phyloP scores from a whole-genome alignment of 139 green algal species.

The Monoraphidium neglectum region DNA sequence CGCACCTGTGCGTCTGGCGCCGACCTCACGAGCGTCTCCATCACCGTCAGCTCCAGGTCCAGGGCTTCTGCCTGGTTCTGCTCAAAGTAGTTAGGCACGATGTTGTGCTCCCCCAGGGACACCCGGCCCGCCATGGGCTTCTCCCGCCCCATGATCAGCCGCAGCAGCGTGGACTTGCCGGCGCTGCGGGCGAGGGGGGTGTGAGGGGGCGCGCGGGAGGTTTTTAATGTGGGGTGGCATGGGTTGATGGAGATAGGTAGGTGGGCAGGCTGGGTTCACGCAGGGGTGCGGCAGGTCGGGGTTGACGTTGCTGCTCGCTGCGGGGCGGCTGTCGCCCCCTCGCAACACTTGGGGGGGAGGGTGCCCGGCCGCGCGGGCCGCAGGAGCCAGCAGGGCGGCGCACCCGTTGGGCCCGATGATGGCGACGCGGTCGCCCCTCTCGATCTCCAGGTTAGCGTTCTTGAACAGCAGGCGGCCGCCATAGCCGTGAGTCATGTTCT shows the following conservation, averaged over 20 bases:
- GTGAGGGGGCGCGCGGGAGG: no score
- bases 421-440: constrained; percentile 93
- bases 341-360: no score
- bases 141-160: constrained; percentile 93
- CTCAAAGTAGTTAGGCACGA: constrained; percentile 96
- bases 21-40: constrained; percentile 86
- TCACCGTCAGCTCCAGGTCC: constrained; percentile 81
- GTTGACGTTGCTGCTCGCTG: no score
- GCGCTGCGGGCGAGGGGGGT: constrained; percentile 15
- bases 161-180: constrained; percentile 97
- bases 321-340: no score
- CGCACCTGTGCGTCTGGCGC: constrained; percentile 70
- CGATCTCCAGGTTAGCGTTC: constrained; percentile 79
- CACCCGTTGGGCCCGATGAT: constrained; percentile 95
- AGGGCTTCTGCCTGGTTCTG: constrained; percentile 97
- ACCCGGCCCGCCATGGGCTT: constrained; percentile 57
- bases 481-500: constrained; percentile 90
- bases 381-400: no score
- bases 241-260: no score
- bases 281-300: no score
- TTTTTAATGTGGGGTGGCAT: no score
- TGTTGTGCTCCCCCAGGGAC: constrained; percentile 79
- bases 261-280: no score
- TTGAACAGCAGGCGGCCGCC: constrained; percentile 74
- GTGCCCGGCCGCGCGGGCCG: no score